A percentile compares a stretch with the other conserved stretches of the same genome.
These are phyloP conservation scores for Globisporangium ultimum DNA, from an alignment of 352 stramenopile species.

Conservation along the genomic window DNA sequence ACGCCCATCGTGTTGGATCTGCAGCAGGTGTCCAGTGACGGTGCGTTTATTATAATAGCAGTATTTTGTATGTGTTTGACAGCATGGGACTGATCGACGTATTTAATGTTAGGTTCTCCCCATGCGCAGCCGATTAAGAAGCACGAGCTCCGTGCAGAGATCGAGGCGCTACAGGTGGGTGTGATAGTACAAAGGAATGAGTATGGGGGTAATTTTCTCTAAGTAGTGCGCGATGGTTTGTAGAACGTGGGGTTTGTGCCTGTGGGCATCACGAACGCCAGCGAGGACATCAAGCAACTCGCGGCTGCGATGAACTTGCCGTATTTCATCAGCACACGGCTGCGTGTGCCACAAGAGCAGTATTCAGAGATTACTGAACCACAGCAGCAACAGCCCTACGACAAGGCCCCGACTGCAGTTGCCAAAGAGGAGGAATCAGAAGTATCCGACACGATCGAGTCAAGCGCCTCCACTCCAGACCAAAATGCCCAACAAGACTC, in stretches of 20 bases:
- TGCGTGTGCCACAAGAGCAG: slow-evolving; percentile 24
- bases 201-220: not conserved
- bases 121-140: slow-evolving; percentile 79
- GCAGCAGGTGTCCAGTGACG: slow-evolving; percentile 70
- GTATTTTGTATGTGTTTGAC: not conserved
- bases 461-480: not conserved
- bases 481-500: too few relatives aligned
- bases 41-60: slow-evolving; percentile 15
- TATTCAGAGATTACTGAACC: slow-evolving; percentile 4
- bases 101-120: slow-evolving; percentile 41
- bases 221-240: not conserved
- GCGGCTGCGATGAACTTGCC: slow-evolving; percentile 58
- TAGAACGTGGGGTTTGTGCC: slow-evolving; percentile 58
- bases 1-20: slow-evolving; percentile 74
- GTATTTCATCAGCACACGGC: slow-evolving; percentile 74
- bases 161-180: slow-evolving; percentile 56
- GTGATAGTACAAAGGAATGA: not conserved
- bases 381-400: too few relatives aligned
- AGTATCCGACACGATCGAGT: too few relatives aligned
- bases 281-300: slow-evolving; percentile 78
- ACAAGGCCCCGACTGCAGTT: too few relatives aligned
- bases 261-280: slow-evolving; percentile 81
- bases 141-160: slow-evolving; percentile 61
- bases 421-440: not conserved
- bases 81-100: not conserved